phyloP scores from a whole-genome alignment of 176 grass and related monocot genomes.

The Triticum monococcum region DNA sequence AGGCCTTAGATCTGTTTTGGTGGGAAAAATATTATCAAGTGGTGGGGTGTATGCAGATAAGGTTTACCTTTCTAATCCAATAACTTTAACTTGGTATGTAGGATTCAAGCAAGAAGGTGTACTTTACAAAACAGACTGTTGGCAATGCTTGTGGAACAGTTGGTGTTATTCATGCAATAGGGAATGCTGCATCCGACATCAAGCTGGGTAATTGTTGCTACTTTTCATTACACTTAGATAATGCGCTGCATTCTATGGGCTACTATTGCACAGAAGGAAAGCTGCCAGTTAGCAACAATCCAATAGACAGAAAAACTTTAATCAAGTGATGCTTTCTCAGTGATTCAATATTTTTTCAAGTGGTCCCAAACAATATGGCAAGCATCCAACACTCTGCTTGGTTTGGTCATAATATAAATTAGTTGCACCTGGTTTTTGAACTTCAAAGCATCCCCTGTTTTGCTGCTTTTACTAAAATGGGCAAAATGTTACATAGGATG shows the following conservation, averaged over 20 bases:
- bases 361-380: not conserved
- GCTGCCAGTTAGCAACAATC: not conserved
- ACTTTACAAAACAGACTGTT: conserved; percentile 96
- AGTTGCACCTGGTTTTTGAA: conserved; percentile 15
- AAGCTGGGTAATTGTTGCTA: conserved; percentile 60
- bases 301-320: not conserved
- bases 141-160: conserved; percentile 98
- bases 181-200: conserved; percentile 81
- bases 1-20: not conserved
- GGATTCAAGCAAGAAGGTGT: conserved; percentile 76
- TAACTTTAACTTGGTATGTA: conserved; percentile 26
- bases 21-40: not conserved
- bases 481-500: not conserved
- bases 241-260: not conserved
- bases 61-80: conserved; percentile 3
- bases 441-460: not conserved
- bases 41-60: not conserved
- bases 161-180: conserved; percentile 93
- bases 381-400: not conserved
- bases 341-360: not conserved
- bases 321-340: not conserved
- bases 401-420: conserved; percentile 10
- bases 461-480: not conserved
- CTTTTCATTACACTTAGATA: conserved; percentile 9
- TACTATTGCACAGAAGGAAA: not conserved